A percentile compares a stretch with the other conserved stretches of the same genome.
These are phyloP conservation scores for Hanseniaspora lachancei DNA, from an alignment of 805 yeast species.

Conservation along the genomic window DNA sequence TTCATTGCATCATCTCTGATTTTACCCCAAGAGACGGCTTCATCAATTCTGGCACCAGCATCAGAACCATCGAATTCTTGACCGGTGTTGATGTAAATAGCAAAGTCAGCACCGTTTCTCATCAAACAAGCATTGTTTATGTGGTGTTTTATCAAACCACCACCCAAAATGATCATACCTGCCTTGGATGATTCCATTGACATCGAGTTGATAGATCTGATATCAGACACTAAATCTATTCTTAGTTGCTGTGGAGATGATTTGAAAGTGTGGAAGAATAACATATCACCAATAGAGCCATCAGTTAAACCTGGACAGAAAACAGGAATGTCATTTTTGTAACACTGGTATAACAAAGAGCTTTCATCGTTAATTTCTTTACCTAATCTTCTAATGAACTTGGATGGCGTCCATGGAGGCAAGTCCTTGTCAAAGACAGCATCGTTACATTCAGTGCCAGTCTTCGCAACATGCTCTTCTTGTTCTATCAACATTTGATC, in stretches of 20 bases:
- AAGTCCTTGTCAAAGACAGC: constrained; percentile 35
- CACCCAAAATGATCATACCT: constrained; percentile 93
- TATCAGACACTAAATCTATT: constrained; percentile 87
- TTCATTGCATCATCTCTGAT: constrained; percentile 86
- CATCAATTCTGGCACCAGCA: constrained; percentile 99
- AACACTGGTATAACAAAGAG: constrained; percentile 94
- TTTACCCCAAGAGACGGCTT: constrained; percentile 98
- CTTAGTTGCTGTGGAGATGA: constrained; percentile 81
- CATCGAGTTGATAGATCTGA: constrained; percentile 78
- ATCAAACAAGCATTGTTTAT: constrained; percentile 94
- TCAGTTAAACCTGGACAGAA: constrained; percentile 97
- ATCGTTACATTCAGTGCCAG: constrained; percentile 45
- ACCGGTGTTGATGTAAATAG: constrained; percentile 93
- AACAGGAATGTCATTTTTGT: constrained; percentile 88
- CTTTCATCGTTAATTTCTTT: constrained; percentile 88
- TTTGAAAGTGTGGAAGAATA: constrained; percentile 94
- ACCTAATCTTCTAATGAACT: constrained; percentile 82
- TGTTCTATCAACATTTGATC: constrained; percentile 84
- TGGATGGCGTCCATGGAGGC: constrained; percentile 84
- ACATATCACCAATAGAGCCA: constrained; percentile 98
- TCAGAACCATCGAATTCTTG: constrained; percentile 98
- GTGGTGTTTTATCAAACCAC: constrained; percentile 93
- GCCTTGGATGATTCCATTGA: constrained; percentile 91
- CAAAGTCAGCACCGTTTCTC: constrained; percentile 99
- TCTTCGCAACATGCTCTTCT: constrained; percentile 44